A percentile compares a stretch with the other conserved stretches of the same genome.
Evolutionary conservation across 495 filamentous ascomycete species (phyloP).

Genomic region (Paragyromitra xinjiangensis): DNA sequence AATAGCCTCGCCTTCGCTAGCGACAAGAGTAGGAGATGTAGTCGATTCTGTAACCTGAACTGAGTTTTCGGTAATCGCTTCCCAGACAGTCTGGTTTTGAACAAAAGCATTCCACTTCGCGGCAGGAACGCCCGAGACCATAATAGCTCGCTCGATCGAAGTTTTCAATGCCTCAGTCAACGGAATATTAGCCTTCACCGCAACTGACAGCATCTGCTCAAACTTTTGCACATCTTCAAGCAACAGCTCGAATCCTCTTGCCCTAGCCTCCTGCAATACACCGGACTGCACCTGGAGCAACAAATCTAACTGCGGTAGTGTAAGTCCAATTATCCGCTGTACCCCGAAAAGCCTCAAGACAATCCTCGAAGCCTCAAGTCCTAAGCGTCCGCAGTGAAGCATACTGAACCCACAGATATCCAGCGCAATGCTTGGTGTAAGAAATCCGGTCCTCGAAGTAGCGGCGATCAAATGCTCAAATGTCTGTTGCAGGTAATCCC

Average conservation of each 20-base stretch:
- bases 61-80: conserved; percentile 42
- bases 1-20: conserved; percentile 58
- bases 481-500: conserved; percentile 44
- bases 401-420: conserved; percentile 56
- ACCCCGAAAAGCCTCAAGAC: conserved; percentile 48
- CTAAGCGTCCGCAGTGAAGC: conserved; percentile 43
- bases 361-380: conserved; percentile 44
- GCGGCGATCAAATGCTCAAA: conserved; percentile 65
- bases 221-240: conserved; percentile 52
- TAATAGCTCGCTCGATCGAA: conserved; percentile 46
- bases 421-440: conserved; percentile 55
- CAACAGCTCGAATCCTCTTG: conserved; percentile 42
- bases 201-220: conserved; percentile 52
- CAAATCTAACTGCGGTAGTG: conserved; percentile 67
- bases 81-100: conserved; percentile 50
- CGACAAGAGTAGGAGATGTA: conserved; percentile 44
- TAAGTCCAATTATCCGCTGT: conserved; percentile 60
- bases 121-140: conserved; percentile 60
- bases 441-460: conserved; percentile 68
- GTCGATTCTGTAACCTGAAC: conserved; percentile 36
- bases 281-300: conserved; percentile 71
- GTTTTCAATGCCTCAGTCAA: conserved; percentile 32
- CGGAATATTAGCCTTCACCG: conserved; percentile 44
- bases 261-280: conserved; percentile 58
- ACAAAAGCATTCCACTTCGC: conserved; percentile 58